Evolutionary conservation across 1,284 basidiomycete genomes (phyloP).

Genomic region (Rugiboletus extremiorientalis): DNA sequence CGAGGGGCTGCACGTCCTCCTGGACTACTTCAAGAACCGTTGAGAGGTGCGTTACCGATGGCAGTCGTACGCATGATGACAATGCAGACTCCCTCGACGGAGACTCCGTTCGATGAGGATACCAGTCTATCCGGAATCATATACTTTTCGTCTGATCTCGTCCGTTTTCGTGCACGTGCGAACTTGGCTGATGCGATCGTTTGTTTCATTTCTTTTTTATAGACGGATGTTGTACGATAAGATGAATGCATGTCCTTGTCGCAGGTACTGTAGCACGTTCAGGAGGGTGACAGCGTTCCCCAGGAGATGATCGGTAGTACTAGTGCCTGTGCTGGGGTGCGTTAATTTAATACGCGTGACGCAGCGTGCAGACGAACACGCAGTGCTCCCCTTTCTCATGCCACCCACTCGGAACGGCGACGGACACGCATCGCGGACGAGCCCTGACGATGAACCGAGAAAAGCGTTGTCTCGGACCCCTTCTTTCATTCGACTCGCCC

Average conservation of each 20-base stretch:
- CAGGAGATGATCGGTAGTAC: neutral
- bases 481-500: conserved; percentile 41
- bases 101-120: conserved; percentile 65
- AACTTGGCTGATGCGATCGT: conserved; percentile 12
- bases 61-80: conserved; percentile 53
- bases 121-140: conserved; percentile 32
- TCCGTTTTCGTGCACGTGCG: neutral
- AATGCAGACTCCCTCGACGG: conserved; percentile 88
- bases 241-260: conserved; percentile 3
- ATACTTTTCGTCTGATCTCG: conserved; percentile 54
- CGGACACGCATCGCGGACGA: neutral
- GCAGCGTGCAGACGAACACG: too few species aligned
- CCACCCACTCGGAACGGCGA: neutral
- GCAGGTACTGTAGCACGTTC: neutral
- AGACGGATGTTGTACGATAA: conserved; percentile 17
- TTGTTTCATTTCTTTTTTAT: neutral
- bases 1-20: conserved; percentile 94
- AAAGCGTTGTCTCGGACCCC: conserved; percentile 20
- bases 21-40: conserved; percentile 96
- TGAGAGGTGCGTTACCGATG: conserved; percentile 43
- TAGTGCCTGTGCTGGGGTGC: neutral
- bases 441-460: neutral
- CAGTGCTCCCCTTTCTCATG: conserved; percentile 5
- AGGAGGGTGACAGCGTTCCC: neutral
- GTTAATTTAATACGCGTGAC: neutral